phyloP scores from a whole-genome alignment of 2,329 filamentous ascomycete genomes.

The Colletotrichum lentis region DNA sequence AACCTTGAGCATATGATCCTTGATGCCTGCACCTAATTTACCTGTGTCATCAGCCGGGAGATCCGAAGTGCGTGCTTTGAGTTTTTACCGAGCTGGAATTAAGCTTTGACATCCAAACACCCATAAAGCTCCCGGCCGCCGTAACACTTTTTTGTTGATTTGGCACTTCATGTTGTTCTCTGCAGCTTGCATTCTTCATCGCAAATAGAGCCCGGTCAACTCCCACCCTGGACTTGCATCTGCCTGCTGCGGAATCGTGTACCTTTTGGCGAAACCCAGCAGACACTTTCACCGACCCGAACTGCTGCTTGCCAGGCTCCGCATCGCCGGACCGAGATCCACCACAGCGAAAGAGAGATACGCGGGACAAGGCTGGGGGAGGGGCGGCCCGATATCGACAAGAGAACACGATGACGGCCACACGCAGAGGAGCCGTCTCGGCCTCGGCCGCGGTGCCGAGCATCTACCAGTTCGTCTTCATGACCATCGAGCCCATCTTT shows the following conservation, averaged over 20 bases:
- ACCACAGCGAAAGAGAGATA: background rate
- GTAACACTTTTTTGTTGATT: background rate
- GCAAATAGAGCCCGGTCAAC: conserved; percentile 17
- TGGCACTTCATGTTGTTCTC: background rate
- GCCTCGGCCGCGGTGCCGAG: conserved; percentile 44
- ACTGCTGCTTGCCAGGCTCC: background rate
- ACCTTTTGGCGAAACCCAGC: background rate
- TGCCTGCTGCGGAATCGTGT: background rate
- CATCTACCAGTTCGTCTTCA: conserved; percentile 46
- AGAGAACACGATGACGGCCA: conserved; percentile 5
- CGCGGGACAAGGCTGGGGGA: background rate
- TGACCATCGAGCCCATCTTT: conserved; percentile 48
- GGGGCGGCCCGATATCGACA: background rate
- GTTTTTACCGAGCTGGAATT: conserved; percentile 24
- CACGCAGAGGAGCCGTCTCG: background rate
- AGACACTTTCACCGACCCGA: background rate
- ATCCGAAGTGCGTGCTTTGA: conserved; percentile 23
- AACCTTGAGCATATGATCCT: background rate
- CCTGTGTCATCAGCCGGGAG: conserved; percentile 17
- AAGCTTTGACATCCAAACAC: conserved; percentile 12
- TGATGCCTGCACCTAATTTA: conserved; percentile 11
- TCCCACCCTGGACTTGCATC: conserved; percentile 5
- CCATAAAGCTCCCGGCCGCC: conserved; percentile 16
- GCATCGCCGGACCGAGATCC: background rate
- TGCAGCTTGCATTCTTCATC: conserved; percentile 21